Conservation (phyloP, 257 asterid genomes). For the Solanum chmielewskii region DNA sequence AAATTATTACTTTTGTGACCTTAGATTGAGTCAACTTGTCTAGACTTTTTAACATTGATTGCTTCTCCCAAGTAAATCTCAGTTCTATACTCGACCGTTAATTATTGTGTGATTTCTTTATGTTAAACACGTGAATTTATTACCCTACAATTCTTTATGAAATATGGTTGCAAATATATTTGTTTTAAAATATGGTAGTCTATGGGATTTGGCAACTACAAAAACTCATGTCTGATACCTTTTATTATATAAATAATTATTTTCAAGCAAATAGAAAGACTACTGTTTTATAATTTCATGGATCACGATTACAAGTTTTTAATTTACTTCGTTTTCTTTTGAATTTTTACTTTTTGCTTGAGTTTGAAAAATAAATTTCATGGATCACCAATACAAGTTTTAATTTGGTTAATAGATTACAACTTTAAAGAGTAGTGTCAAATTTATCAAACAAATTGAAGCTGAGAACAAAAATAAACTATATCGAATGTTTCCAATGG, state of each 20-base stretch:
- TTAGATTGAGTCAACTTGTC: background rate
- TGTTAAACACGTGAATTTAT: background rate
- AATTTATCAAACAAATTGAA: background rate
- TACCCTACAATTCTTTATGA: background rate
- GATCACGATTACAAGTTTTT: background rate
- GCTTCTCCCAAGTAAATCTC: background rate
- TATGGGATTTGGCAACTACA: background rate
- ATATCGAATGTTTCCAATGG: background rate
- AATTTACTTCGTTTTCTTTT: background rate
- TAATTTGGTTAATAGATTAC: background rate
- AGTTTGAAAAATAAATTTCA: background rate
- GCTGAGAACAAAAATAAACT: background rate
- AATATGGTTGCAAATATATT: background rate
- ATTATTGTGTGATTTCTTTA: background rate
- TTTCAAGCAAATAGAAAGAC: background rate
- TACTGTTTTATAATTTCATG: background rate
- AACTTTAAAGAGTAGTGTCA: background rate
- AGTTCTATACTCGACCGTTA: background rate
- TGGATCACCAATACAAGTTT: background rate
- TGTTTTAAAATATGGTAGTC: background rate
- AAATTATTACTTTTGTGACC: background rate
- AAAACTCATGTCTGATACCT: background rate
- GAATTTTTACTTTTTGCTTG: background rate
- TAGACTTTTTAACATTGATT: background rate
- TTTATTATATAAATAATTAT: too few relatives aligned